Percentiles rank a stretch among this genome's conserved stretches.
These are phyloP conservation scores for Salvia rosmarinus DNA, from an alignment of 257 asterid genomes.

Conservation along the genomic window DNA sequence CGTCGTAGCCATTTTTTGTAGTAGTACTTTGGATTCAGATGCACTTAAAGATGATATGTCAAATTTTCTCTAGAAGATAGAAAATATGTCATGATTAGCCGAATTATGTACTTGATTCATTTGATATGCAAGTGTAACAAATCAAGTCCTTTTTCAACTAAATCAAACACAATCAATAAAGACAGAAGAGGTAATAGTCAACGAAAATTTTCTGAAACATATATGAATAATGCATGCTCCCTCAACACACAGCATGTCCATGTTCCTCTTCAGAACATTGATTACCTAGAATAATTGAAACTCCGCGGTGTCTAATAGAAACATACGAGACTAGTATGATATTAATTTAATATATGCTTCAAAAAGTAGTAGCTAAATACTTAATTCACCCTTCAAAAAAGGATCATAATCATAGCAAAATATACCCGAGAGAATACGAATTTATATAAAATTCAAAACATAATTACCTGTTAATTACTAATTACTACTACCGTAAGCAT, in stretches of 20 bases:
- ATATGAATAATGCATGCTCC: constrained; percentile 19
- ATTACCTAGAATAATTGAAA: background rate
- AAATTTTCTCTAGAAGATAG: too few relatives aligned
- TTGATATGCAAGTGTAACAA: background rate
- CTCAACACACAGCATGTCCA: constrained; percentile 15
- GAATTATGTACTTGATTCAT: too few relatives aligned
- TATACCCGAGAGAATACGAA: background rate
- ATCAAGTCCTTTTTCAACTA: background rate
- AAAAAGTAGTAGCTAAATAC: background rate
- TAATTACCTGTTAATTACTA: background rate
- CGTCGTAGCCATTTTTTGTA: too few relatives aligned
- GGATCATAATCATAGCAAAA: background rate
- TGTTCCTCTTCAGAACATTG: background rate
- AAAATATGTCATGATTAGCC: too few relatives aligned
- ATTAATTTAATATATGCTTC: background rate
- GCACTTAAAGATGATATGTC: too few relatives aligned
- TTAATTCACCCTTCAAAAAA: background rate
- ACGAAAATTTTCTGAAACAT: background rate
- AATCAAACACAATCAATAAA: background rate
- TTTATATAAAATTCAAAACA: background rate
- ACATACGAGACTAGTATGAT: background rate
- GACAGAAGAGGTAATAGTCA: background rate
- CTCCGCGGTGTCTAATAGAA: background rate
- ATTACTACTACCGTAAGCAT: background rate
- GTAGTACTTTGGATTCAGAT: too few relatives aligned